phyloP scores from a whole-genome alignment of 2,329 filamentous ascomycete species.

The Colletotrichum sp. region DNA sequence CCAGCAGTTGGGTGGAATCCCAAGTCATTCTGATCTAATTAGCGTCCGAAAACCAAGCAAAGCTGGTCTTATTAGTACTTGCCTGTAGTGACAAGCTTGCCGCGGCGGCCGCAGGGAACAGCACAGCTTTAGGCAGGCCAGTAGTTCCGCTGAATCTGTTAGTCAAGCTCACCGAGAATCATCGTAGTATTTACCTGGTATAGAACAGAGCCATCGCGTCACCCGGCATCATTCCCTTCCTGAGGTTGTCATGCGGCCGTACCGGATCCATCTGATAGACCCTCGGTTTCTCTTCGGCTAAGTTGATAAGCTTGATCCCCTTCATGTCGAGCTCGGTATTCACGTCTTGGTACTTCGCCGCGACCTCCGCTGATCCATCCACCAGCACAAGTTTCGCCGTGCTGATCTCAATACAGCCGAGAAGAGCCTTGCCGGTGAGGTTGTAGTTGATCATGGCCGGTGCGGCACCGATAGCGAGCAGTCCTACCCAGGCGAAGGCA shows the following conservation, averaged over 20 bases:
- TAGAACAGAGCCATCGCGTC: constrained; percentile 72
- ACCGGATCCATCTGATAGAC: constrained; percentile 50
- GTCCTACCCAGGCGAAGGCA: constrained; percentile 67
- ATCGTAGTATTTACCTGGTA: constrained; percentile 44
- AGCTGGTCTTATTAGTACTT: fast-evolving
- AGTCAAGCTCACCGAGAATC: neutral
- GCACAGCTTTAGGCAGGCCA: constrained; percentile 74
- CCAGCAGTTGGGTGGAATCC: neutral
- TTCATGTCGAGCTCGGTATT: constrained; percentile 51
- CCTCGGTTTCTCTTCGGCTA: constrained; percentile 42
- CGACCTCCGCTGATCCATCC: constrained; percentile 59
- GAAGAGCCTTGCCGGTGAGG: constrained; percentile 64
- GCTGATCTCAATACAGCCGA: constrained; percentile 69
- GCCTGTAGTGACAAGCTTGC: constrained; percentile 26
- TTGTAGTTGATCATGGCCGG: constrained; percentile 78
- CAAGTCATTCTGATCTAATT: neutral
- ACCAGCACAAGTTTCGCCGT: constrained; percentile 62
- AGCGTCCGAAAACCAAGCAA: neutral
- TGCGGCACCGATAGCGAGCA: constrained; percentile 69
- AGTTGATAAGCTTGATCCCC: constrained; percentile 60
- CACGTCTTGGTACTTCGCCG: constrained; percentile 63
- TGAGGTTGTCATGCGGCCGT: constrained; percentile 60
- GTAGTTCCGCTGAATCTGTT: constrained; percentile 66
- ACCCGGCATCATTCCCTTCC: constrained; percentile 52
- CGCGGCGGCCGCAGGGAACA: constrained; percentile 56